Conservation (phyloP, 2,329 filamentous ascomycete genomes). For the Furcasterigmium furcatum region DNA sequence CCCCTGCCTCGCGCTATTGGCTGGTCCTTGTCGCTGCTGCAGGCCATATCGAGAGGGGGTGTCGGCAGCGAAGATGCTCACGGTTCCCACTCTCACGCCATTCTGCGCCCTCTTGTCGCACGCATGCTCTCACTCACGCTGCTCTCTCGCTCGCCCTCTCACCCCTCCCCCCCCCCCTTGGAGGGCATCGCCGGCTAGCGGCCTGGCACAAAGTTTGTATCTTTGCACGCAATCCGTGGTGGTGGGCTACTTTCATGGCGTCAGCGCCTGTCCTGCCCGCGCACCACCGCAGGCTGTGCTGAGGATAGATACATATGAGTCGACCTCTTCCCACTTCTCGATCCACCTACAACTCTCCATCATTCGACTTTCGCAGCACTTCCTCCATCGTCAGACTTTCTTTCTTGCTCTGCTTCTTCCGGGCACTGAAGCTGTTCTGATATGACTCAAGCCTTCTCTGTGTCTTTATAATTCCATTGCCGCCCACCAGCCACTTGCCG, state of each 20-base stretch:
- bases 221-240: background rate
- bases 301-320: constrained; percentile 16
- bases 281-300: constrained; percentile 10
- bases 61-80: no score
- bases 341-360: constrained; percentile 9
- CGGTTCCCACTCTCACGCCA: background rate
- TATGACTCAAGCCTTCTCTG: constrained; percentile 4
- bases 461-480: constrained; percentile 4
- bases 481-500: background rate
- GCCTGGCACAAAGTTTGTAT: background rate
- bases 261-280: constrained; percentile 5
- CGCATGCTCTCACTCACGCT: background rate
- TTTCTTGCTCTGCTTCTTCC: background rate
- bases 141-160: background rate
- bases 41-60: background rate
- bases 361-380: constrained; percentile 14
- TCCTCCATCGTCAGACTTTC: constrained; percentile 1
- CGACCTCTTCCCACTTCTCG: constrained; percentile 13
- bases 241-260: background rate
- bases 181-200: background rate
- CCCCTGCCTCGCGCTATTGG: no score
- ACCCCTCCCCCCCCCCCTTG: background rate
- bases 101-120: background rate
- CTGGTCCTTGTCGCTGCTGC: background rate
- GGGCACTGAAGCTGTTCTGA: constrained; percentile 3